phyloP scores from a whole-genome alignment of 805 yeast species.

The Suhomyces pyralidae region DNA sequence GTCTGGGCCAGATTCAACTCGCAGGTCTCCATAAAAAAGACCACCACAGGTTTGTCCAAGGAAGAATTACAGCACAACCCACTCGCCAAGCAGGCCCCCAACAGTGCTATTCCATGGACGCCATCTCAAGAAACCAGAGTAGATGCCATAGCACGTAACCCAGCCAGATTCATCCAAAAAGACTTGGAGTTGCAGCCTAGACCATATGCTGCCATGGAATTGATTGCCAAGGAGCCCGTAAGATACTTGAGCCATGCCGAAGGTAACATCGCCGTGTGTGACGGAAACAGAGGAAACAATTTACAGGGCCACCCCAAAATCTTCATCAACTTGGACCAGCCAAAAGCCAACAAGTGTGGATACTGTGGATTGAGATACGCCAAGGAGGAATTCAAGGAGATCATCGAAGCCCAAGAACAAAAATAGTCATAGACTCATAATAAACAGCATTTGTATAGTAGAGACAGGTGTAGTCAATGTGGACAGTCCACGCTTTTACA shows the following conservation, averaged over 20 bases:
- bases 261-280: slow-evolving; percentile 71
- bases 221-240: slow-evolving; percentile 72
- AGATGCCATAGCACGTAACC: slow-evolving; percentile 51
- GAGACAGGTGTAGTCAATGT: neutral
- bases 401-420: slow-evolving; percentile 27
- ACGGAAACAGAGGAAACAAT: slow-evolving; percentile 66
- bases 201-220: slow-evolving; percentile 81
- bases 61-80: slow-evolving; percentile 21
- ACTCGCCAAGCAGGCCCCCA: slow-evolving; percentile 69
- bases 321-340: slow-evolving; percentile 75
- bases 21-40: slow-evolving; percentile 8
- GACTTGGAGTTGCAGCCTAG: slow-evolving; percentile 69
- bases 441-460: neutral
- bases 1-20: slow-evolving; percentile 11
- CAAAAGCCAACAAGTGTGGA: slow-evolving; percentile 70
- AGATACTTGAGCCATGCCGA: slow-evolving; percentile 50
- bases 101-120: slow-evolving; percentile 70
- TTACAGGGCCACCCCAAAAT: slow-evolving; percentile 84
- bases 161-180: slow-evolving; percentile 64
- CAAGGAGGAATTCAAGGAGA: slow-evolving; percentile 45
- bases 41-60: slow-evolving; percentile 15
- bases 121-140: slow-evolving; percentile 59
- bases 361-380: slow-evolving; percentile 76
- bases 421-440: neutral
- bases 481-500: neutral